These are phyloP conservation scores for Dactylellina parvicollis DNA, from an alignment of 2,329 filamentous ascomycete species.

Conservation along the genomic window DNA sequence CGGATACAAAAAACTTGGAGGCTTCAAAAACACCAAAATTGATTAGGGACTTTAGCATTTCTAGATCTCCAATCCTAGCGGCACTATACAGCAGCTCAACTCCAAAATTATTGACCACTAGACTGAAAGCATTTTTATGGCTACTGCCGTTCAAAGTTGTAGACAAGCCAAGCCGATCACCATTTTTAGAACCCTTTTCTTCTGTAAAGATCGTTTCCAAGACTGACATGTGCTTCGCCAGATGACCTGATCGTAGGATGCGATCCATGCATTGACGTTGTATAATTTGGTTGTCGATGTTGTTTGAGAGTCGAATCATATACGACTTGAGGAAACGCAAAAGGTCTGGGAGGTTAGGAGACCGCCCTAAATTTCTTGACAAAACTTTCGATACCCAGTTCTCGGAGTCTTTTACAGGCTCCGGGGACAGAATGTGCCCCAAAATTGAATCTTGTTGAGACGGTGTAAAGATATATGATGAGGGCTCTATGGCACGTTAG, in stretches of 20 bases:
- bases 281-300: not conserved
- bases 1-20: not conserved
- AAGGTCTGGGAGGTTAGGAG: not conserved
- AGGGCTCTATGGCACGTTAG: not conserved
- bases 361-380: not conserved
- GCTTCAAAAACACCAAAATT: not conserved
- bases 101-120: conserved; percentile 10
- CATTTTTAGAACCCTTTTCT: not conserved
- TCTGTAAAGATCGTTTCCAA: conserved; percentile 1
- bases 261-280: conserved; percentile 13
- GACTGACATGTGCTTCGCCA: not conserved
- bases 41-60: not conserved
- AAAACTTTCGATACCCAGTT: not conserved
- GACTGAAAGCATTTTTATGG: not conserved
- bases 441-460: not conserved
- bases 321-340: conserved; percentile 17
- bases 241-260: not conserved
- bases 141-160: no score
- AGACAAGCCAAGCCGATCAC: not conserved
- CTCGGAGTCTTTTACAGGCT: not conserved
- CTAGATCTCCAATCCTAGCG: conserved; percentile 15
- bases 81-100: conserved; percentile 15
- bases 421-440: not conserved
- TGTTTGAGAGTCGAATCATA: conserved; percentile 31
- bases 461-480: not conserved